Conservation (phyloP, 345 rosid species). For the Limnanthes douglasii region DNA sequence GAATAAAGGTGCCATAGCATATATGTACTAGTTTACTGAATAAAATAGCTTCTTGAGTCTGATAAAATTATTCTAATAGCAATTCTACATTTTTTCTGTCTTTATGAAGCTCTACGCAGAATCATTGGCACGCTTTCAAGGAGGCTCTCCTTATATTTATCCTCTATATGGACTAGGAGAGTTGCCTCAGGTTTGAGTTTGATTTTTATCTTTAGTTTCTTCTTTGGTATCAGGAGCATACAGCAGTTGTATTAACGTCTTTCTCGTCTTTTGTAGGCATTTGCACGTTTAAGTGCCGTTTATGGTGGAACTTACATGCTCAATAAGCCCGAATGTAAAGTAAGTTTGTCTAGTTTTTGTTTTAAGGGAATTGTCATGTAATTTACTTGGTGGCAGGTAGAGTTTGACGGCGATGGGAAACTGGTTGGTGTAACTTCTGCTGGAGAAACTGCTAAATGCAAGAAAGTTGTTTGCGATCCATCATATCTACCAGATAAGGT, state of each 20-base stretch:
- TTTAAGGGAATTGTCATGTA: not conserved
- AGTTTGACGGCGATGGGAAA: conserved; percentile 60
- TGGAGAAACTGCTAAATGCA: conserved; percentile 91
- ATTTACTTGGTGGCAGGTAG: conserved; percentile 30
- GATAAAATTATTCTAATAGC: not conserved
- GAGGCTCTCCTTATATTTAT: conserved; percentile 87
- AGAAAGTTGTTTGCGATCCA: conserved; percentile 84
- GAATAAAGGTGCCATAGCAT: conserved; percentile 47
- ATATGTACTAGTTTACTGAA: too few relatives aligned
- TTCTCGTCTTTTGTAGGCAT: conserved; percentile 35
- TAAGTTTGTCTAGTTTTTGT: conserved; percentile 5
- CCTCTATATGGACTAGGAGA: conserved; percentile 89
- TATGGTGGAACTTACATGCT: conserved; percentile 98
- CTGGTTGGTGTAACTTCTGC: conserved; percentile 68
- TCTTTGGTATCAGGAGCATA: not conserved
- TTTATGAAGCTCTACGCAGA: conserved; percentile 67
- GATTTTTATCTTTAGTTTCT: not conserved
- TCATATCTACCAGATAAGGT: conserved; percentile 84
- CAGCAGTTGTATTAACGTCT: conserved; percentile 2
- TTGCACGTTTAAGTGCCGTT: conserved; percentile 90
- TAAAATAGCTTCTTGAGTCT: not conserved
- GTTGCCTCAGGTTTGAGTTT: conserved; percentile 66
- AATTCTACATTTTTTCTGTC: not conserved
- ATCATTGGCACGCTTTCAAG: conserved; percentile 85
- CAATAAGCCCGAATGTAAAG: conserved; percentile 91